These are phyloP conservation scores for Penicillium digitatum DNA, from an alignment of 2,329 filamentous ascomycete species.

Conservation along the genomic window DNA sequence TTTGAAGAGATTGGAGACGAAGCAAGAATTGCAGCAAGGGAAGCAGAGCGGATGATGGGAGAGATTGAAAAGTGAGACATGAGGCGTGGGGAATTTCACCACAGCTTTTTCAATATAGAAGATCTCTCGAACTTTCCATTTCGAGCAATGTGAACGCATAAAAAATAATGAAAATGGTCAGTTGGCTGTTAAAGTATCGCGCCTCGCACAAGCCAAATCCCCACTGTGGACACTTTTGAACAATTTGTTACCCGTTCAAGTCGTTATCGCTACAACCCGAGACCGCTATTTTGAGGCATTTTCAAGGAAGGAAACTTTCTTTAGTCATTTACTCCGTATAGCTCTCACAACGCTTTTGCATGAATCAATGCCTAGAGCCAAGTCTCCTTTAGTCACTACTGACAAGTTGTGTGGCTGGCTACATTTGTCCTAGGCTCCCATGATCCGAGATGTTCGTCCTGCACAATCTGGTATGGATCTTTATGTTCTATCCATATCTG, in stretches of 20 bases:
- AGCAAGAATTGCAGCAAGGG: neutral
- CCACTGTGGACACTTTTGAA: neutral
- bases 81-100: neutral
- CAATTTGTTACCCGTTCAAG: neutral
- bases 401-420: neutral
- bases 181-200: neutral
- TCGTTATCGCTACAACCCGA: neutral
- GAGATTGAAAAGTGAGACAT: neutral
- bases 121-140: neutral
- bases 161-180: neutral
- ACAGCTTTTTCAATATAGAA: neutral
- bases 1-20: neutral
- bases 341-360: neutral
- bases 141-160: neutral
- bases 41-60: neutral
- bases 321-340: neutral
- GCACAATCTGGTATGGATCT: neutral
- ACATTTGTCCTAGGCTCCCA: neutral
- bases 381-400: neutral
- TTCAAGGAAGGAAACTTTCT: neutral
- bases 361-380: neutral
- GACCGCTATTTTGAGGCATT: neutral
- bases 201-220: neutral
- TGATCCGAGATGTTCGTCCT: neutral
- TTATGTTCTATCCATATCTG: neutral